phyloP scores from a whole-genome alignment of 768 basidiomycete genomes.

The Auricularia cornea region DNA sequence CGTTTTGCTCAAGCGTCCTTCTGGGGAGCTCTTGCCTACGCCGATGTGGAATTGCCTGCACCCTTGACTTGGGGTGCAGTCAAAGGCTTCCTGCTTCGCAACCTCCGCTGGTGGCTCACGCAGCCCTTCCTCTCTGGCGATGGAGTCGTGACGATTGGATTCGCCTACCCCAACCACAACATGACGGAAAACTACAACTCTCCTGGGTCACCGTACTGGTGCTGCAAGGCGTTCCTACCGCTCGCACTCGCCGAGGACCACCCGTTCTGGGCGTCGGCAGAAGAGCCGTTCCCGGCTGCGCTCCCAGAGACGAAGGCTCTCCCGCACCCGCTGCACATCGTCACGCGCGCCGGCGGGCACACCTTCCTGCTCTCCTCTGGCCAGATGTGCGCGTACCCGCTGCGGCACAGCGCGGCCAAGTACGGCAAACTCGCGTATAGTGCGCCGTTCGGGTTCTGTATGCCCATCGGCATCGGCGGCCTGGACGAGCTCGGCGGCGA shows the following conservation, averaged over 20 bases:
- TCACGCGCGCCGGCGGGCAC: constrained; percentile 53
- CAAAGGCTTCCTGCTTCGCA: constrained; percentile 65
- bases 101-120: constrained; percentile 62
- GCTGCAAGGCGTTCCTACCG: constrained; percentile 66
- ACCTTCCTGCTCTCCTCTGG: constrained; percentile 67
- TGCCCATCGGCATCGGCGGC: constrained; percentile 56
- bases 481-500: constrained; percentile 68
- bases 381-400: constrained; percentile 70
- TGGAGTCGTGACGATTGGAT: constrained; percentile 67
- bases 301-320: constrained; percentile 43
- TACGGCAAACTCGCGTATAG: constrained; percentile 75
- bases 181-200: constrained; percentile 78
- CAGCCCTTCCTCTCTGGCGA: constrained; percentile 47
- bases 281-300: constrained; percentile 52
- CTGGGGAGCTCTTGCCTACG: constrained; percentile 67
- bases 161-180: constrained; percentile 60
- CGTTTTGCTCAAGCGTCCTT: constrained; percentile 78
- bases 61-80: constrained; percentile 68
- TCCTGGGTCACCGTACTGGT: constrained; percentile 73
- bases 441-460: constrained; percentile 69
- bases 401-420: constrained; percentile 71
- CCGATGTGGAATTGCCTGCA: constrained; percentile 57
- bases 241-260: constrained; percentile 56
- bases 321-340: constrained; percentile 59
- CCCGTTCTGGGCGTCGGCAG: constrained; percentile 63